Conservation (phyloP, 331 rosid genomes). For the Quercus phellos region DNA sequence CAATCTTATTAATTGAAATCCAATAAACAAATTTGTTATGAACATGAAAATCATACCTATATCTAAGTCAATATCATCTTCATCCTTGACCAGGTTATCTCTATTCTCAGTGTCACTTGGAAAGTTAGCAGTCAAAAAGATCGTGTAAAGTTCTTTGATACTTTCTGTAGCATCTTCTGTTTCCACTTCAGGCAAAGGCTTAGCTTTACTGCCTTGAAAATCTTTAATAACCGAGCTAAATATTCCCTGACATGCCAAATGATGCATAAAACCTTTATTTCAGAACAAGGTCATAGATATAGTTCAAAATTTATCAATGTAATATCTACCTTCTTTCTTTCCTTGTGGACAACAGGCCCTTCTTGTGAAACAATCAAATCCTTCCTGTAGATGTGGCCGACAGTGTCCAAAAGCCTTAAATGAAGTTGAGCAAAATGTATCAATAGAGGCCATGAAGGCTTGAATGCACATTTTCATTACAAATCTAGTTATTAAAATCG, state of each 20-base stretch:
- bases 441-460: conserved; percentile 1
- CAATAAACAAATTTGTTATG: background rate
- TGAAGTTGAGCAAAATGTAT: conserved; percentile 3
- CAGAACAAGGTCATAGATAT: background rate
- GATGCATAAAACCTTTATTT: conserved; percentile 13
- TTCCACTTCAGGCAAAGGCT: conserved; percentile 47
- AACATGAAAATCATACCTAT: conserved; percentile 49
- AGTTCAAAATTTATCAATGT: background rate
- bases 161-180: conserved; percentile 55
- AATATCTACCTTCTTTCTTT: conserved; percentile 66
- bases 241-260: conserved; percentile 54
- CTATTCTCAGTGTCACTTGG: conserved; percentile 27
- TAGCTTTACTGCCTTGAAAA: conserved; percentile 60
- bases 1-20: background rate
- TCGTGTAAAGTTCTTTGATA: conserved; percentile 46
- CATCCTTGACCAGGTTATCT: conserved; percentile 37
- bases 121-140: conserved; percentile 63
- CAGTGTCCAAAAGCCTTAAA: conserved; percentile 59
- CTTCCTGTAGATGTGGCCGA: conserved; percentile 46
- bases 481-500: background rate
- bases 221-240: conserved; percentile 77
- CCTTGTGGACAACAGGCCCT: conserved; percentile 45
- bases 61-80: conserved; percentile 39
- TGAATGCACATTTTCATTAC: background rate
- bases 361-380: conserved; percentile 44